Evolutionary conservation across 2,329 filamentous ascomycete species (phyloP).

Genomic region (Metarhizium humberi): DNA sequence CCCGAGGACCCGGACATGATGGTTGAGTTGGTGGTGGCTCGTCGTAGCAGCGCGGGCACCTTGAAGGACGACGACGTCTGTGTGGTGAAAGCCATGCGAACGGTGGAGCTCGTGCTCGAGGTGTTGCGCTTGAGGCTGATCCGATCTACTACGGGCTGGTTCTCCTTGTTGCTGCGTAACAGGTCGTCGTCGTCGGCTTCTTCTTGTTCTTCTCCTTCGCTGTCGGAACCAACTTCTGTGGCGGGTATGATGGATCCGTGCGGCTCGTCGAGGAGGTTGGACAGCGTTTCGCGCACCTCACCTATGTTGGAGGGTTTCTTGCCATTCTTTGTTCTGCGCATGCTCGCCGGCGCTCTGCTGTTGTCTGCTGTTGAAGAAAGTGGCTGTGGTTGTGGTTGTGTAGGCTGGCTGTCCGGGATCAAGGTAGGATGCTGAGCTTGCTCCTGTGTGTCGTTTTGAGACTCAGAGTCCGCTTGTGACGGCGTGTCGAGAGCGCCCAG

Average conservation of each 20-base stretch:
- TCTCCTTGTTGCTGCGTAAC: constrained; percentile 39
- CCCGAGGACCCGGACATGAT: constrained; percentile 31
- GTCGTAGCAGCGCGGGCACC: constrained; percentile 61
- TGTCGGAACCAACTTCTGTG: constrained; percentile 24
- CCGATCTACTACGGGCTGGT: constrained; percentile 58
- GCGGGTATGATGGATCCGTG: constrained; percentile 39
- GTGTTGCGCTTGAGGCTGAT: constrained; percentile 56
- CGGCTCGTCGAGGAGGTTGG: constrained; percentile 72
- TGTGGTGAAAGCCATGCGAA: constrained; percentile 49
- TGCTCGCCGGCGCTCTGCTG: constrained; percentile 41
- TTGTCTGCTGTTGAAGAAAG: constrained; percentile 25
- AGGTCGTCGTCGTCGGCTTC: constrained; percentile 11
- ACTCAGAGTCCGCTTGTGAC: constrained; percentile 23
- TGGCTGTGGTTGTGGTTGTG: constrained; percentile 23
- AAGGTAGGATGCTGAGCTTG: constrained; percentile 18
- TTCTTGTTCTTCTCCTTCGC: constrained; percentile 33
- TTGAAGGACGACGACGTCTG: constrained; percentile 44
- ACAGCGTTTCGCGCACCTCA: constrained; percentile 77
- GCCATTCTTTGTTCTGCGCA: constrained; percentile 51
- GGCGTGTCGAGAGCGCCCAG: constrained; percentile 38
- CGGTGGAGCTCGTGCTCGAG: constrained; percentile 25
- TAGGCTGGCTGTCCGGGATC: constrained; percentile 44
- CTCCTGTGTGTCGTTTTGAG: constrained; percentile 17
- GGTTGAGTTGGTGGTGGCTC: constrained; percentile 58
- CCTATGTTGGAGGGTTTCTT: constrained; percentile 66